Base-by-base conservation (phyloP, 2,329 filamentous ascomycete species). In the Cladophialophora psammophila region DNA sequence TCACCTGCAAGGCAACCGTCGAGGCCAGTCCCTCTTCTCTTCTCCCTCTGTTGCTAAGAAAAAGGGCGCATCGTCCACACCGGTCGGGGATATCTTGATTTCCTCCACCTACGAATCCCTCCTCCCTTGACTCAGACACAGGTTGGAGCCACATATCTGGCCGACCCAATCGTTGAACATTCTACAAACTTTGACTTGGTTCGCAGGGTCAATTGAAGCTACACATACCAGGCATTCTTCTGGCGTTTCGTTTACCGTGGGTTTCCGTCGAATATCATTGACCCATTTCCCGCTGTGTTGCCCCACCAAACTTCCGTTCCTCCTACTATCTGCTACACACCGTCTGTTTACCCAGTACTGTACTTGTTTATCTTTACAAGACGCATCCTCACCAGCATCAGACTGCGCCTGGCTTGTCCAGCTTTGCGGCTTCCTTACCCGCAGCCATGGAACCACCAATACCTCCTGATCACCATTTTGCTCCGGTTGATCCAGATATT, bases 401-500 rank as follows among this genome's bases (percentile, higher is more conserved):
- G 48, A 64, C 63, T 32, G 56, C 57, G 34, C 55, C 61, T 61
- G 68, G 60, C 62, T 68, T 66, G 63, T 70, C 66, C 63, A 66
- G 60, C 60, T 48, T 60, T 55, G 57, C 52, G 59, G 52, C 54
- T 32, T 53, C 35, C 4, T 18, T 20, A 20, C 31, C 60, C 53
- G 50, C 42, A 35, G 34, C 9, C n/a, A 70, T 68, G 68, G 68
- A 68, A 40, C 68, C 65, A 35, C 63, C 63, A 45, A 65, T 65
- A 40, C 68, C 68, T 13, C 66, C 68, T 20, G 57, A 56, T 26
- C 63, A 70, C 35, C 60, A 66, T 48, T 70, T 70, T 40, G 34
- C 32, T 48, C 63, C 68, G 2, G 54, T 68, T 13, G 58, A 66
- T 34, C 61, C 63, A 42, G 53, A 64, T 36, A 45, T 56, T n/a